Evolutionary conservation across 73 alveolate species (phyloP), one percentile per base, ranked within the genome.

Genomic region (Uronychia binucleata): DNA sequence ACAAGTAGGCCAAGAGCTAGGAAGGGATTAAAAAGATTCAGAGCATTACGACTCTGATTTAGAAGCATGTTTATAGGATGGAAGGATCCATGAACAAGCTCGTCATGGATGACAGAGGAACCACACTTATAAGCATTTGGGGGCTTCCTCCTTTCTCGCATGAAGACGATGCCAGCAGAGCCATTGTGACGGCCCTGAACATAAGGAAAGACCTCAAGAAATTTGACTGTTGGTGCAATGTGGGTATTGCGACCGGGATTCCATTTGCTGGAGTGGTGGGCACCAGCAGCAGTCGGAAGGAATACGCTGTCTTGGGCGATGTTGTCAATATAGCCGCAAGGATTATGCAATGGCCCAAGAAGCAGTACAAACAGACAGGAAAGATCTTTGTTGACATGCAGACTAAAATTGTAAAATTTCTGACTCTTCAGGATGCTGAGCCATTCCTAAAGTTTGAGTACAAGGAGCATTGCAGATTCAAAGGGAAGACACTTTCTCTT

Each of bases 181-280:
- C 99, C 59, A 88, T 96, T 0, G 86, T 95, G 31, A 90, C 98
- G 86, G 97, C 98, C 26, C 82, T 86, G 34, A 87, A 88, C 77
- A 91, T 97, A 80, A 88, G 95, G 81, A 90, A 88, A 80, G 94
- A 96, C 78, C 90, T 97, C 74, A 80, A 86, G 59, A 87, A 91
- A 81, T 87, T 91, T 88, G 95, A 82, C 77, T 80, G 86, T 83
- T 82, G 95, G 94, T 85, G 98, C 95, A 77, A 87, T 79, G 94
- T 82, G 85, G 99, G 99, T 13, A 83, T 97, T 14, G 92, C 99
- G 29, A 97, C 99, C n/a, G 99, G 99, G 28, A 85, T 93, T 11
- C 97, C 94, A 35, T 97, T 94, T 78, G 86, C 98, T 34, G 99
- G 99, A 26, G 98, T 97, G 14, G 98, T 98, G 30, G 99, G 99